Evolutionary conservation across 257 asterid genomes (phyloP), one percentile per base, ranked within the genome.

Genomic region (Misopates orontium): DNA sequence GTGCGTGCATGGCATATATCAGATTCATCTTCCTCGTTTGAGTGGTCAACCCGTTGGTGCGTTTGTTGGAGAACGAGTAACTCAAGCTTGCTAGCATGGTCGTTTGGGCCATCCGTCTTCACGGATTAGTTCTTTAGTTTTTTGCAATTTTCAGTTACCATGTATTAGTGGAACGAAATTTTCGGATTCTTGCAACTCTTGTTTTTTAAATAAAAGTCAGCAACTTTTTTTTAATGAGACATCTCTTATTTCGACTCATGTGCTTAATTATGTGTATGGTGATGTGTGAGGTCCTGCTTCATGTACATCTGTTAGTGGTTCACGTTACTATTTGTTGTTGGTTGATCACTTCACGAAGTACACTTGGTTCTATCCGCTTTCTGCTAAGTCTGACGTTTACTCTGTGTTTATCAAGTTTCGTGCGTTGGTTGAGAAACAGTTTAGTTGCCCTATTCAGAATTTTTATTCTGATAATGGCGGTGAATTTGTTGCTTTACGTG

Each of bases 381-480:
- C 11, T 10, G 5, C 10, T 13, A 52, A 52, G 24, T 52, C 25
- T 1, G 21, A 52, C 24, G 58, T 13, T 18, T 28, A 28, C 7
- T 3, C 36, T 4, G 23, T 62, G 5, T 40, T 62, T 42, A n/a
- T n/a, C 16, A 17, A 19, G 18, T 41, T 62, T 17, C 18, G 41
- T 28, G 19, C n/a, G 2, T 8, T 62, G 5, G 54, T 62, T 22
- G 67, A 62, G 36, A 62, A 62, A 42, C 44, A 40, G 22, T 62
- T 62, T 62, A 14, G 41, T 11, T 4, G 4, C 5, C 12, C 17
- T 8, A 36, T 62, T 1, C 20, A 6, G 0, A 10, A 45, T 0
- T 44, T 62, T 44, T 40, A 40, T 14, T 17, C 54, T 11, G 67
- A 62, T 10, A 62, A 62, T 62, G 55, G 55, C 10, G 67, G 53